Percentiles rank a stretch among this genome's conserved stretches.
These are phyloP conservation scores for Suillus alpinus DNA, from an alignment of 768 basidiomycete genomes.

Conservation along the genomic window DNA sequence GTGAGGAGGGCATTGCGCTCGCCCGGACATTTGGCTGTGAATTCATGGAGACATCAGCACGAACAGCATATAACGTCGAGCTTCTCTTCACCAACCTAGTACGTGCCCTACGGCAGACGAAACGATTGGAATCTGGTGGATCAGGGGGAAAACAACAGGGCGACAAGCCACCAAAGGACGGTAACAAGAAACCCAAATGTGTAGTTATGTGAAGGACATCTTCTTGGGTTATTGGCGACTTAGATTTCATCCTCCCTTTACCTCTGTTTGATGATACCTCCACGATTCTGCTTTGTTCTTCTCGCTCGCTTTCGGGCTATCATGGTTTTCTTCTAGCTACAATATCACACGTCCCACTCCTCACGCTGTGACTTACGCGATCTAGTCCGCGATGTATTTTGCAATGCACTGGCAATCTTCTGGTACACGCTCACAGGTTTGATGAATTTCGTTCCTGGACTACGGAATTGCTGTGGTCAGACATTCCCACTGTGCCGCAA, in stretches of 20 bases:
- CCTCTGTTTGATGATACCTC: constrained; percentile 83
- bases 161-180: constrained; percentile 43
- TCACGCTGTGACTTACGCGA: constrained; percentile 39
- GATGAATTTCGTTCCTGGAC: background rate
- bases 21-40: constrained; percentile 87
- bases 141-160: constrained; percentile 36
- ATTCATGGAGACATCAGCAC: constrained; percentile 96
- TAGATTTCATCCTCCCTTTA: constrained; percentile 68
- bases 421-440: background rate
- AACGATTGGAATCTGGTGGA: constrained; percentile 49
- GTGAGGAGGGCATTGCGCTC: constrained; percentile 80
- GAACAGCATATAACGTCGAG: constrained; percentile 91
- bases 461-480: background rate
- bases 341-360: constrained; percentile 27
- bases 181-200: constrained; percentile 56
- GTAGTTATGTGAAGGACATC: constrained; percentile 74
- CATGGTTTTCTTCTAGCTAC: constrained; percentile 32
- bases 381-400: constrained; percentile 39
- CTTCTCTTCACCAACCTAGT: constrained; percentile 86
- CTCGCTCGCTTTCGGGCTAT: constrained; percentile 19
- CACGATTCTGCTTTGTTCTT: constrained; percentile 30
- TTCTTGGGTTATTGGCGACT: constrained; percentile 58
- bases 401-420: constrained; percentile 32
- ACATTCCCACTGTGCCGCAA: constrained; percentile 1
- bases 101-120: constrained; percentile 73